These are phyloP conservation scores for Dioszegia hungarica DNA, from an alignment of 768 basidiomycete genomes.

Conservation along the genomic window DNA sequence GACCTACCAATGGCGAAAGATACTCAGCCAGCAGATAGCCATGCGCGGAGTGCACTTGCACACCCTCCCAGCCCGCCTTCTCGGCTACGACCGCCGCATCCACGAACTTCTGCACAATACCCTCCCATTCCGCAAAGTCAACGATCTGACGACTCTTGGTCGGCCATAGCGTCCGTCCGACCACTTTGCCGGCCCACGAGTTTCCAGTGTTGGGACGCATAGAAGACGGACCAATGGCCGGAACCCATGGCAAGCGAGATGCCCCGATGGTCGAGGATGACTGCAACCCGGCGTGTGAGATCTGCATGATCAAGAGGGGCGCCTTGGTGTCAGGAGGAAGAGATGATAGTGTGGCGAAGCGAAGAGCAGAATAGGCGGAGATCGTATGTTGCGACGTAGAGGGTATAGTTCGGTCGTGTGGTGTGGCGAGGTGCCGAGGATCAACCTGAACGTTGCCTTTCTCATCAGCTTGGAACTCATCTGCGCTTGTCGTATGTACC, in stretches of 20 bases:
- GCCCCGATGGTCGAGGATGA: constrained; percentile 69
- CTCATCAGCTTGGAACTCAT: constrained; percentile 11
- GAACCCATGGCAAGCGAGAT: constrained; percentile 56
- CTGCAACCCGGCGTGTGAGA: constrained; percentile 75
- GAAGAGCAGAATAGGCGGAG: constrained; percentile 17
- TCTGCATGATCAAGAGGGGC: constrained; percentile 68
- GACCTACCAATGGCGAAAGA: constrained; percentile 35
- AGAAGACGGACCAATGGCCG: constrained; percentile 68
- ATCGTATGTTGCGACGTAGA: constrained; percentile 8
- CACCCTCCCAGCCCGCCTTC: constrained; percentile 73
- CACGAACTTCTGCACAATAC: constrained; percentile 62
- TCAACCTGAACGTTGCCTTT: constrained; percentile 48
- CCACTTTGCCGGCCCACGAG: constrained; percentile 52
- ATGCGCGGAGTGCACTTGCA: constrained; percentile 63
- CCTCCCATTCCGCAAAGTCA: constrained; percentile 64
- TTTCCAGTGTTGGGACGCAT: constrained; percentile 28
- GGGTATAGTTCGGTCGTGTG: constrained; percentile 25
- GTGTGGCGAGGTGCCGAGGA: constrained; percentile 30
- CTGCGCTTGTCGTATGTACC: too few species aligned
- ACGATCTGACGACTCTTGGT: constrained; percentile 44
- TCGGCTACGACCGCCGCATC: constrained; percentile 63
- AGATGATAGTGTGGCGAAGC: neutral
- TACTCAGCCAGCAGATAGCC: constrained; percentile 41
- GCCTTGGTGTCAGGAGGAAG: neutral
- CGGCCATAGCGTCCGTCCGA: constrained; percentile 60